A percentile compares a stretch with the other conserved stretches of the same genome.
phyloP scores from a whole-genome alignment of 1,139 yeast species.

The Diutina mesorugosa region DNA sequence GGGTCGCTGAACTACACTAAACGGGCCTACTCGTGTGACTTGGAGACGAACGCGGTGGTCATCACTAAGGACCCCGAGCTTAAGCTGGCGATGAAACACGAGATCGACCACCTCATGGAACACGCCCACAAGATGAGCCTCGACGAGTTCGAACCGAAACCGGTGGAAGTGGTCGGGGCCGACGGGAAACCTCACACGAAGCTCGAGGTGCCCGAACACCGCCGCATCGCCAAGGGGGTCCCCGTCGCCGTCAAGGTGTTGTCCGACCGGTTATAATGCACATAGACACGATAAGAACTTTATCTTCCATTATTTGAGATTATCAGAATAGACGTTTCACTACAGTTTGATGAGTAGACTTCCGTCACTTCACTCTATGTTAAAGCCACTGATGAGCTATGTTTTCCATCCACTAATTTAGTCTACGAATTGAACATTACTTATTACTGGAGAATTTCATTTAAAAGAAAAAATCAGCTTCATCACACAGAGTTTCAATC shows the following conservation, averaged over 20 bases:
- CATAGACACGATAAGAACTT: background rate
- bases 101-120: slow-evolving; percentile 46
- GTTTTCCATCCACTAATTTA: too few species aligned
- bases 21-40: slow-evolving; percentile 76
- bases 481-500: background rate
- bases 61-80: slow-evolving; percentile 57
- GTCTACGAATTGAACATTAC: too few species aligned
- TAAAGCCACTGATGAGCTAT: too few species aligned
- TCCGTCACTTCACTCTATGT: too few species aligned
- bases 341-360: too few species aligned
- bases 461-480: background rate
- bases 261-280: background rate
- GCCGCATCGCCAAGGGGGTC: slow-evolving; percentile 47
- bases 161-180: slow-evolving; percentile 6
- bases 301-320: too few species aligned
- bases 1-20: slow-evolving; percentile 93
- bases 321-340: too few species aligned
- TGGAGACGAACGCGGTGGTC: slow-evolving; percentile 76
- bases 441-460: too few species aligned
- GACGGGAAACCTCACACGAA: background rate
- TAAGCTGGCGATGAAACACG: slow-evolving; percentile 44
- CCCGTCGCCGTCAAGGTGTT: slow-evolving; percentile 51
- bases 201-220: slow-evolving; percentile 33
- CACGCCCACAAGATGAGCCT: slow-evolving; percentile 28
- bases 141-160: slow-evolving; percentile 42